Base-by-base conservation (phyloP, 257 asterid genomes). In the Solanum boliviense region DNA sequence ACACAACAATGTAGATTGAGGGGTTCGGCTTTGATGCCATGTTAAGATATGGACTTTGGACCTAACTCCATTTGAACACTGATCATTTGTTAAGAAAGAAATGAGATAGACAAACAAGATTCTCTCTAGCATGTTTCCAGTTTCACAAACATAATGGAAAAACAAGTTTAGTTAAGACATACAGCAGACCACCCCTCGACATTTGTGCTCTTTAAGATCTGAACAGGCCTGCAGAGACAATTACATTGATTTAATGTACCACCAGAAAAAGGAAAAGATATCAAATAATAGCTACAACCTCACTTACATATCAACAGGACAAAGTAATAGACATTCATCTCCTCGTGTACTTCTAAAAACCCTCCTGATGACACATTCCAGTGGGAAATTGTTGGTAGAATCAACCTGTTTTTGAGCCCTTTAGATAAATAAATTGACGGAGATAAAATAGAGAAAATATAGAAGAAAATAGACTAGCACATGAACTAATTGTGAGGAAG, bases 131-230 rank as follows among this genome's bases (percentile, higher is more conserved):
- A 29, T 46, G 68, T 46, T 31, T 46, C 70, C 4, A 48, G 86
- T 27, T 5, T 18, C 70, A 82, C 41, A 82, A 48, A 48, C 44
- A 82, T 38, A 48, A 48, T 13, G 13, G 44, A 18, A 82, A 82
- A 27, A 29, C 44, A 82, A 82, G 86, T 82, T 29, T 29, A 71
- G 73, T 86, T 39, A 58, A n/a, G 88, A 91, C 98, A 92, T 94
- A 97, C 99, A 90, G 98, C 99, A 89, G 98, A 91, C 99, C 99
- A 97, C 88, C 99, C 99, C 94, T 96, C 99, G 72, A 94, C 91
- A 88, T 96, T 97, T 88, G 94, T 93, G 88, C 99, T 97, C 93
- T 95, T 96, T 94, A 97, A 90, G 89, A 97, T 93, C 90, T 94
- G 96, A 91, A 97, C 96, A 88, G 99, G 99, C 92, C 99, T 97